Conservation (phyloP, 345 rosid species). For the Schrenkiella parvula region DNA sequence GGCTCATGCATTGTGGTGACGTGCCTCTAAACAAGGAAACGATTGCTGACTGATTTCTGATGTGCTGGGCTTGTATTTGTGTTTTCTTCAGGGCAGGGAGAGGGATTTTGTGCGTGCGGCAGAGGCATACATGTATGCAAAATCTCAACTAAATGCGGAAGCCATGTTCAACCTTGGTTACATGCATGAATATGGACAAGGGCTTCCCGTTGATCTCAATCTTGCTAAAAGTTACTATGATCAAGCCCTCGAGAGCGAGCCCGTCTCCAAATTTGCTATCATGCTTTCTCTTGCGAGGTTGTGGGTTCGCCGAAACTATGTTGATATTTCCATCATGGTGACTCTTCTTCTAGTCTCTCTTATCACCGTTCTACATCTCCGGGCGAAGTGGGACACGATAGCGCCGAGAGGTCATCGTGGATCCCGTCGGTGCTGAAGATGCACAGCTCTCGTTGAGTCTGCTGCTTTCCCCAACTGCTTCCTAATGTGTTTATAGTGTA, state of each 20-base stretch:
- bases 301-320: conserved; percentile 74
- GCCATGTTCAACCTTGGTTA: conserved; percentile 96
- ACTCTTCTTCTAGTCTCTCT: conserved; percentile 59
- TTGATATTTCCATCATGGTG: conserved; percentile 52
- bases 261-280: conserved; percentile 73
- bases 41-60: conserved; percentile 33
- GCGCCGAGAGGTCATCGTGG: conserved; percentile 41
- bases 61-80: background rate
- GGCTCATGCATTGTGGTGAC: conserved; percentile 92
- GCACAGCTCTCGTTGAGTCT: conserved; percentile 6
- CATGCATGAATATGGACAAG: conserved; percentile 95
- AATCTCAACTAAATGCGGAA: conserved; percentile 76
- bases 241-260: conserved; percentile 68
- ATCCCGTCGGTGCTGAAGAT: background rate
- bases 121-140: conserved; percentile 92
- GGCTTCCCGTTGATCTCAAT: conserved; percentile 85
- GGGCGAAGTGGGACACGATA: conserved; percentile 48
- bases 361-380: conserved; percentile 63
- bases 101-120: conserved; percentile 86
- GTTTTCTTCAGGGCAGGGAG: conserved; percentile 57
- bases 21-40: conserved; percentile 94
- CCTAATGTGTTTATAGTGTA: background rate
- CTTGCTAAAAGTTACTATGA: conserved; percentile 92
- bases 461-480: background rate
- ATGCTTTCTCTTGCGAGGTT: conserved; percentile 69